These are phyloP conservation scores for Talaromyces albobiverticillius DNA, from an alignment of 2,329 filamentous ascomycete genomes.

Conservation along the genomic window DNA sequence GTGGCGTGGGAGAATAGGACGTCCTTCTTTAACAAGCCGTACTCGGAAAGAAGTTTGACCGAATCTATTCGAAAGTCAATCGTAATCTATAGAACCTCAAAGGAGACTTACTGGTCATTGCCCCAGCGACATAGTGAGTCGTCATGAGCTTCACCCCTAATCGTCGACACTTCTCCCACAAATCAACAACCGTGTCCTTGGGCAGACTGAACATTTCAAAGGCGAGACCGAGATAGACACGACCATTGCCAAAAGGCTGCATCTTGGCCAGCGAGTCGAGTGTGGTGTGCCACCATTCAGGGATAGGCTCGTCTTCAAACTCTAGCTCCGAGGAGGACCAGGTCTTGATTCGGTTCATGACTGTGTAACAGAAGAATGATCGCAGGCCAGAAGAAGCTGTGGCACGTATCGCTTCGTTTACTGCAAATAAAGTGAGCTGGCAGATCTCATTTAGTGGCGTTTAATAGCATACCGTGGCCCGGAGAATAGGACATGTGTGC, in stretches of 20 bases:
- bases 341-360: background rate
- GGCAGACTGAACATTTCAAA: constrained; percentile 6
- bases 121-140: background rate
- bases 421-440: background rate
- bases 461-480: background rate
- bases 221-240: background rate
- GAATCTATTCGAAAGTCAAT: no score
- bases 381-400: constrained; percentile 5
- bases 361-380: constrained; percentile 8
- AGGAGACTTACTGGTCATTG: background rate
- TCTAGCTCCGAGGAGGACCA: background rate
- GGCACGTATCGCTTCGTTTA: background rate
- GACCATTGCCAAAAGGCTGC: background rate
- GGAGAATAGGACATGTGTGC: constrained; percentile 6
- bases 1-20: constrained; percentile 8
- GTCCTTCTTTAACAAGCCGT: background rate
- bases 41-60: background rate
- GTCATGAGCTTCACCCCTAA: constrained; percentile 6
- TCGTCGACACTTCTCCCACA: background rate
- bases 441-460: no score
- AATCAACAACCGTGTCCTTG: background rate
- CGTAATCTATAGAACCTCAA: no score
- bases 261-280: background rate
- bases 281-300: background rate
- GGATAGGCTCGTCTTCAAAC: background rate